Evolutionary conservation across 2,329 filamentous ascomycete genomes (phyloP).

Genomic region (Rhynchosporium secalis): DNA sequence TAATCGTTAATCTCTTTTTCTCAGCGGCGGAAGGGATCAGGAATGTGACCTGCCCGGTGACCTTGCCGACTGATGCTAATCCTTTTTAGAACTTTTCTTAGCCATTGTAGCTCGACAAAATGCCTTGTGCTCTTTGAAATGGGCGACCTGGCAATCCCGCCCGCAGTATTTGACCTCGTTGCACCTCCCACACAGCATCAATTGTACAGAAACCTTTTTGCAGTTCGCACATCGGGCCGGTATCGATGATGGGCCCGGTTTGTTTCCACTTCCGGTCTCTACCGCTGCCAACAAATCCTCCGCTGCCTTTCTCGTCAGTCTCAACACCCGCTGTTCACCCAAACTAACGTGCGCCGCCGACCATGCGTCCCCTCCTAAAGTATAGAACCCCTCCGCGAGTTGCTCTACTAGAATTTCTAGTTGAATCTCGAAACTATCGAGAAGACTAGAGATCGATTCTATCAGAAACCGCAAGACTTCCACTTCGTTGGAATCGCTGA

Average conservation of each 20-base stretch:
- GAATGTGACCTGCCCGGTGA: no score
- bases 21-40: no score
- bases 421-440: conserved; percentile 21
- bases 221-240: conserved; percentile 20
- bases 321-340: conserved; percentile 23
- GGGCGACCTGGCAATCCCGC: conserved; percentile 20
- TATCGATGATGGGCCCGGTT: conserved; percentile 10
- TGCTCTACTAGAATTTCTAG: conserved; percentile 18
- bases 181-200: conserved; percentile 20
- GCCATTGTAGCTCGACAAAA: conserved; percentile 17
- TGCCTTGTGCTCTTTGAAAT: conserved; percentile 22
- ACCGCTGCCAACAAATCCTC: conserved; percentile 19
- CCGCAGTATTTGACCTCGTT: conserved; percentile 21
- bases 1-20: no score
- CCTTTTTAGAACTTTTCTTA: conserved; percentile 2
- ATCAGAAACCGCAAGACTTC: conserved; percentile 21
- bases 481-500: conserved; percentile 20
- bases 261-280: conserved; percentile 20
- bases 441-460: conserved; percentile 22
- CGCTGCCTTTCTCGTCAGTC: conserved; percentile 19
- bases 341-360: conserved; percentile 20
- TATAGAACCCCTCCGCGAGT: conserved; percentile 19
- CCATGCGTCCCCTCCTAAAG: conserved; percentile 18
- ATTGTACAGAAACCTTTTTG: conserved; percentile 19
- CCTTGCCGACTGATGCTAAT: background rate